Evolutionary conservation across 1,284 basidiomycete species (phyloP).

Genomic region (Anthracocystis walkeri): DNA sequence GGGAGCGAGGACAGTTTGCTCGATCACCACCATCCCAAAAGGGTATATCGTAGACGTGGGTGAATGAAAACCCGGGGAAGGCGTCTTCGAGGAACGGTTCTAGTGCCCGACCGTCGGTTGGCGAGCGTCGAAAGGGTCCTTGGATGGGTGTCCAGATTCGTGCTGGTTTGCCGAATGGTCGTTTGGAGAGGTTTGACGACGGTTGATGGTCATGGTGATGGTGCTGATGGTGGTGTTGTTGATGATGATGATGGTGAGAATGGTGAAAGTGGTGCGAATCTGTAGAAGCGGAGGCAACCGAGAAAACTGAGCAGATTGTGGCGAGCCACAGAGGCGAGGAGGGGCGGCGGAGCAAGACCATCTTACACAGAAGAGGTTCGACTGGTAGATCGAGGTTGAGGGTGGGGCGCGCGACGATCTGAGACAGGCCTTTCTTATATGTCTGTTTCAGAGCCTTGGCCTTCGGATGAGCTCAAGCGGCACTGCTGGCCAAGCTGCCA

Average conservation of each 20-base stretch:
- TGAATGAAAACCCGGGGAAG: slow-evolving; percentile 21
- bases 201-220: slow-evolving; percentile 2
- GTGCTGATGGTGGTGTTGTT: slow-evolving; percentile 3
- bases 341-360: not conserved
- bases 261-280: not conserved
- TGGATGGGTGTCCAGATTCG: slow-evolving; percentile 33
- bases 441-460: too few species aligned
- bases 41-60: slow-evolving; percentile 22
- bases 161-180: slow-evolving; percentile 15
- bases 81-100: slow-evolving; percentile 25
- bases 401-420: too few species aligned
- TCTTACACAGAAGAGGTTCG: too few species aligned
- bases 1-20: slow-evolving; percentile 12
- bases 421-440: too few species aligned
- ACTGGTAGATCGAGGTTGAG: too few species aligned
- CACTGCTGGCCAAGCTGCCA: too few species aligned
- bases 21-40: slow-evolving; percentile 33
- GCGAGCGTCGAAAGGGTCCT: slow-evolving; percentile 19
- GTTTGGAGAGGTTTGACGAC: not conserved
- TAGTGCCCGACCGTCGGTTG: slow-evolving; percentile 1
- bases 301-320: not conserved
- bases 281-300: not conserved
- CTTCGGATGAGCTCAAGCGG: too few species aligned
- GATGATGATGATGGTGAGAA: slow-evolving; percentile 6
- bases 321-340: not conserved